phyloP scores from a whole-genome alignment of 306 rosid genomes.

The Cucumis cinereus region DNA sequence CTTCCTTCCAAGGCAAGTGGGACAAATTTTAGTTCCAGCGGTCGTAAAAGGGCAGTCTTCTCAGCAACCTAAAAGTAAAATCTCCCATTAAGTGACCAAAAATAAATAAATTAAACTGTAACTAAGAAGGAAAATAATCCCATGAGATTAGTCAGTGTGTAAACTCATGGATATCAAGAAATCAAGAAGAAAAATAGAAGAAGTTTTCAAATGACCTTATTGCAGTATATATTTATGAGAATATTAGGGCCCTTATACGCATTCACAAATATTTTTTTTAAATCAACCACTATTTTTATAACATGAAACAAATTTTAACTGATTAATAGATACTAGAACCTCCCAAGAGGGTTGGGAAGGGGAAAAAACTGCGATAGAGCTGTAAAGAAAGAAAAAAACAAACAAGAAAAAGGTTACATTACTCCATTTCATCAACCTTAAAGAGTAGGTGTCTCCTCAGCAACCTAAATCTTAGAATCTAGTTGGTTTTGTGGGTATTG shows the following conservation, averaged over 20 bases:
- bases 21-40: slow-evolving; percentile 81
- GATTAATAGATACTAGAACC: too few species aligned
- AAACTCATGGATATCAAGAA: background rate
- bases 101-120: background rate
- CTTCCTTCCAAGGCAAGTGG: slow-evolving; percentile 88
- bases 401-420: too few species aligned
- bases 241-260: background rate
- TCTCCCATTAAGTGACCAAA: background rate
- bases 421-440: too few species aligned
- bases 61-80: slow-evolving; percentile 67
- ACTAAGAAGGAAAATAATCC: background rate
- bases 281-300: background rate
- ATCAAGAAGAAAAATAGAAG: background rate
- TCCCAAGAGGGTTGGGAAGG: background rate
- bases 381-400: too few species aligned
- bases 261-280: background rate
- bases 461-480: background rate
- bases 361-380: too few species aligned
- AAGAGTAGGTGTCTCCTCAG: too few species aligned
- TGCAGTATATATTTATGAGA: background rate
- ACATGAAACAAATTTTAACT: too few species aligned
- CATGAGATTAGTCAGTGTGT: background rate
- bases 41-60: slow-evolving; percentile 79
- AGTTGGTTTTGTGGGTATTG: background rate
- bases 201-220: background rate